Evolutionary conservation across 805 yeast species (phyloP), one percentile per base, ranked within the genome.

Genomic region (Allodekkera sacchari): DNA sequence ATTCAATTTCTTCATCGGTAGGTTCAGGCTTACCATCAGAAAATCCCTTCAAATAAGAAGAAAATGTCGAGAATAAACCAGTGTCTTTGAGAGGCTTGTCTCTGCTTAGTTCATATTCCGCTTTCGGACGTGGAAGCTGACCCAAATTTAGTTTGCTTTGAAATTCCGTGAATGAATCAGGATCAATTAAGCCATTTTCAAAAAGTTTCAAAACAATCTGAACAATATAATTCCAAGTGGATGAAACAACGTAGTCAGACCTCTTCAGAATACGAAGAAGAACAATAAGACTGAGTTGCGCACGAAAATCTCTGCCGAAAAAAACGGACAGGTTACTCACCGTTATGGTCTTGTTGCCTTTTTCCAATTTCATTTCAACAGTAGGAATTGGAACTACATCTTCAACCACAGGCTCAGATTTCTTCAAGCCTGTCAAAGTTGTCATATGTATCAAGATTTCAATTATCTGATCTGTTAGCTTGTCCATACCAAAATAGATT

Each of bases 11-110:
- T 48, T 84, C 95, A 35, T 83, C 94, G 2, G 94, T 73, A 9
- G 99, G 99, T 53, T 89, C 97, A 1, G 81, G 78, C 4, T 83
- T 76, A 33, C 84, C 94, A 47, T 87, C 96, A 1, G 80, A 65
- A 36, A 78, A 72, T 13, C 96, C 92, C 41, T 92, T 83, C 55
- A 92, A 69, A 48, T 87, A 89, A 0, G 95, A 84, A 1, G 96
- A 87, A 45, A 92, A 78, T 0, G 97, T 83, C 1, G 95, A 83
- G 34, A 92, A 71, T n/a, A 92, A 50, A 2, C 97, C 85, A 8
- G 66, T 66, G 21, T 78, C 94, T 45, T 76, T 82, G 22, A 75
- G 70, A 1, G 80, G 77, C 30, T 74, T 74, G 1, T 71, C 60
- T 45, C 78, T 69, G 22, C 73, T 74, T 25, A 84, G 71, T 7